Percentiles rank a stretch among this genome's conserved stretches.
Conservation (phyloP, 1,139 yeast species). For the Nakaseomyces bracarensis region DNA sequence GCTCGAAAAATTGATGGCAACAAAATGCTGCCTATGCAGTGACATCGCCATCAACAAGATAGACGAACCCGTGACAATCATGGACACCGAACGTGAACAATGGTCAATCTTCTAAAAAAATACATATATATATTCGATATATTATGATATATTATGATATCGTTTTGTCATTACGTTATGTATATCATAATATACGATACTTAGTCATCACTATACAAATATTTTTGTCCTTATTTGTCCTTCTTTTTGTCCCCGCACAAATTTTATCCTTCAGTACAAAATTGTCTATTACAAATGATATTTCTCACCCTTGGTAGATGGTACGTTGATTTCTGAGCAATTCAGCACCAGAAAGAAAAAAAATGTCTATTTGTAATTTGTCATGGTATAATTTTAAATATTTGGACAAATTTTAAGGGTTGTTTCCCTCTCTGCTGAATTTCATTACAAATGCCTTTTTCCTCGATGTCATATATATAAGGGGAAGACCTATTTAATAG, state of each 20-base stretch:
- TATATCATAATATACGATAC: not conserved
- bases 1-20: constrained; percentile 52
- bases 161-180: constrained; percentile 5
- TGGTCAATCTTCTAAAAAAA: constrained; percentile 20
- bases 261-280: too few species aligned
- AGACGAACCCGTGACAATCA: constrained; percentile 43
- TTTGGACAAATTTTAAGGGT: too few species aligned
- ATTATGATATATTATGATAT: too few species aligned
- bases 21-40: constrained; percentile 74
- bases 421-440: too few species aligned
- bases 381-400: too few species aligned
- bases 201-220: not conserved
- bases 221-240: not conserved
- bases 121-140: not conserved
- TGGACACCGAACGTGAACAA: constrained; percentile 19
- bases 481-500: too few species aligned
- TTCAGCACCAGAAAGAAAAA: too few species aligned
- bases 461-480: too few species aligned
- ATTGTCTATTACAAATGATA: too few species aligned
- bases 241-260: not conserved
- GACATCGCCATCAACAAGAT: constrained; percentile 63
- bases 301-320: too few species aligned
- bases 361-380: too few species aligned
- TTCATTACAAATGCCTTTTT: not conserved
- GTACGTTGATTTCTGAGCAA: too few species aligned